Base-by-base conservation (phyloP, 23 red algal genomes). In the Gracilariopsis chorda region DNA sequence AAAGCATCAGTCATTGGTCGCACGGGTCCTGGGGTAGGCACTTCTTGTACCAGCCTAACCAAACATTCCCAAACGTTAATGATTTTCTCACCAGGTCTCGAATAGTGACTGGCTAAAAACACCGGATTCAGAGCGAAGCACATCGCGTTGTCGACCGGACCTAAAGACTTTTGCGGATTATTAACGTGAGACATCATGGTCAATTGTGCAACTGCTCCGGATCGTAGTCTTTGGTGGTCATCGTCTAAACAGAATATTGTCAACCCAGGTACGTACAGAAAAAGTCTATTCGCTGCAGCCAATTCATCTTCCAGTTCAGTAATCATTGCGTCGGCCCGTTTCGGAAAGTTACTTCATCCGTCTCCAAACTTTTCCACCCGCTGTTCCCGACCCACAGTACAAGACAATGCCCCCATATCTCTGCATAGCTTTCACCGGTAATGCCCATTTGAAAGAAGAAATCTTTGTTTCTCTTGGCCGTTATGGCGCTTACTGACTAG, bases 131-230 rank as follows among this genome's bases (percentile, higher is more conserved):
- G 28, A 13, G 47, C 74, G 13, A 44, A 79, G 23, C 74, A 79
- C 4, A 79, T 34, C 0, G 51, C 74, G 45, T 79, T 79, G 41
- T 53, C 51, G 9, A 79, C 74, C 20, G 36, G 74, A 12, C 74
- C 74, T 25, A 79, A 27, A 34, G 74, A 36, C 74, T 52, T 79
- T 52, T 53, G 39, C 16, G 43, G 74, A 48, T 51, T 79, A 28
- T 51, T 79, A 25, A 47, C 74, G 42, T 79, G 74, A 21, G 74
- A 49, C 1, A 51, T 12, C 11, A 51, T 79, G 7, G 74, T 79
- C 16, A 55, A 55, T 17, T 79, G 36, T 16, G 74, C 46, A 23
- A 79, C 74, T 12, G 42, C 37, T 79, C 49, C 51, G 7, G 74
- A 79, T 17, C 74, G 0, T 8, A 79, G 27, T 3, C 46, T 48